phyloP scores from a whole-genome alignment of 2,329 filamentous ascomycete species.

The Bertia moriformis region DNA sequence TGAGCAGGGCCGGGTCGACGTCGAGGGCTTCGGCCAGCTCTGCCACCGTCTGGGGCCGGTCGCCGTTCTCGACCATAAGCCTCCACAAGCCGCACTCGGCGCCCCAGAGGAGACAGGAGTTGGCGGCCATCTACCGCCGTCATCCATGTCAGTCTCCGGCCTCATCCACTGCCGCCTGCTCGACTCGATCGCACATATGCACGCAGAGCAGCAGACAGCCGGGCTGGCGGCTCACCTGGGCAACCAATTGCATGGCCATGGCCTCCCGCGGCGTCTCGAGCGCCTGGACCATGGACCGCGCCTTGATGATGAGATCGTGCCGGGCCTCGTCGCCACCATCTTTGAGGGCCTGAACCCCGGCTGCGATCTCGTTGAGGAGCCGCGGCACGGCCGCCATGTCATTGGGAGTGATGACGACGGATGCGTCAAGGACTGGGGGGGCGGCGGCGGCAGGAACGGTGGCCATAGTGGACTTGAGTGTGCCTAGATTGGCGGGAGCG shows the following conservation, averaged over 20 bases:
- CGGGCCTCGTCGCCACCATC: slow-evolving; percentile 3
- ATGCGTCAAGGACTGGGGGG: no score
- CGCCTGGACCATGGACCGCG: slow-evolving; percentile 3
- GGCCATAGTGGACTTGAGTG: no score
- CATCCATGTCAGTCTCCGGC: neutral
- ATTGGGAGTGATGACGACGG: slow-evolving; percentile 6
- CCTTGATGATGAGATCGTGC: slow-evolving; percentile 3
- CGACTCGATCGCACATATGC: neutral
- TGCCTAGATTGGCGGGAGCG: no score
- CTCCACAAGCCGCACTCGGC: slow-evolving; percentile 20
- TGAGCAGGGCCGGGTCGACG: slow-evolving; percentile 12
- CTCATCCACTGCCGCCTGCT: neutral
- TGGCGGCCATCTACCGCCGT: slow-evolving; percentile 8
- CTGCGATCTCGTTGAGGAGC: slow-evolving; percentile 4
- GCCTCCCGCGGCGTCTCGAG: slow-evolving; percentile 4
- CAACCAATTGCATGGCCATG: slow-evolving; percentile 8
- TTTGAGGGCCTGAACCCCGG: neutral
- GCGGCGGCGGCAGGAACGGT: no score
- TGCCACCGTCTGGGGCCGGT: slow-evolving; percentile 11
- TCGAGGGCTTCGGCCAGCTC: slow-evolving; percentile 14
- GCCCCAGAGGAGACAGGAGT: slow-evolving; percentile 13
- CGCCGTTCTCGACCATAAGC: slow-evolving; percentile 14
- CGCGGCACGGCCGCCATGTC: slow-evolving; percentile 5
- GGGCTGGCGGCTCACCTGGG: neutral
- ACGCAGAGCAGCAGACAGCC: neutral